Evolutionary conservation across 352 stramenopile genomes (phyloP), one percentile per base, ranked within the genome.

Genomic region (Albugo candida): DNA sequence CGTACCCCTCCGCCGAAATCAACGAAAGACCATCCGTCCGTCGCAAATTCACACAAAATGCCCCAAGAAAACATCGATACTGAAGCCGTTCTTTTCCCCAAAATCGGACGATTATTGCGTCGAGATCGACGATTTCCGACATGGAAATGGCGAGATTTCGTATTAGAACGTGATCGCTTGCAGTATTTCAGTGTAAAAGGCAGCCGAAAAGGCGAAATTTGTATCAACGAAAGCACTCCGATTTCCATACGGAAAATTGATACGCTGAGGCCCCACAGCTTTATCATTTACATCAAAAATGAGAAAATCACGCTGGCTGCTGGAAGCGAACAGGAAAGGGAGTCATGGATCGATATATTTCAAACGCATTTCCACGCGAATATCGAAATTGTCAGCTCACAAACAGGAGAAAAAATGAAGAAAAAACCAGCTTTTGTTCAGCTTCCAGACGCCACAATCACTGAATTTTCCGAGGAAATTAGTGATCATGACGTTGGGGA

Each of bases 111-210:
- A 54, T 64, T 88, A 49, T 69, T 85, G 67, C 69, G 69, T 16
- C 67, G 72, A 34, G 72, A 85, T 55, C 72, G 76, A 14, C 77
- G 68, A 34, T 67, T 88, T 36, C 64, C 81, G 41, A 85, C 72
- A 56, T 88, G 76, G 76, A 88, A 88, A 45, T 82, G 70, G 68
- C 69, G 76, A 45, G 70, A 88, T 49, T 82, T 88, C 42, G 70
- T 77, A 42, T 52, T 88, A 36, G 72, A 88, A 52, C 64, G 67
- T 47, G 56, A 62, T 41, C 63, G 73, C 0, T 54, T 85, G 46
- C 73, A 83, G 58, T 83, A 82, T 65, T 85, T 81, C 47, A 85
- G 66, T 49, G 60, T 75, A 50, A 83, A 83, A 47, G 70, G 70
- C 43, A 69, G 63, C 45, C 68, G 70, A 55, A 85, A 85, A 56